Base-by-base conservation (phyloP, 805 yeast species). In the Candida cerambycidarum region DNA sequence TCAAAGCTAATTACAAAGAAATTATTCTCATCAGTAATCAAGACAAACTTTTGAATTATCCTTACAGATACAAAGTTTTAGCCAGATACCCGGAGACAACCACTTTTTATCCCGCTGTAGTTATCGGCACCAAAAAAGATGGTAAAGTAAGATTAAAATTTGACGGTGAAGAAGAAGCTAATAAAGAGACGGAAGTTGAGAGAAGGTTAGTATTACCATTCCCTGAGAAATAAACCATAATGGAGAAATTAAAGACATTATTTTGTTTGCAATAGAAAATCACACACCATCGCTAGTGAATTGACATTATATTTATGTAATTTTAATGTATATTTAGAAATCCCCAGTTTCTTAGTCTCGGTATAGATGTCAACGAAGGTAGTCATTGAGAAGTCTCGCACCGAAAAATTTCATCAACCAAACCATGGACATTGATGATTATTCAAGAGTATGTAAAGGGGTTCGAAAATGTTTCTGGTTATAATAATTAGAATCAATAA, bases 71-170 rank as follows among this genome's bases (percentile, higher is more conserved):
- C 0, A 82, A 80, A 51, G 98, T 93, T 3, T 69, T 93, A 45
- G 99, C 97, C 0, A 75, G 95, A 55, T 93, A 93, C 56, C 99
- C 99, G 1, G 99, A 93, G 53, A 93, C 99, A 0, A 93, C 99
- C 0, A 90, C 98, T 0, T 93, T 93, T 55, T 93, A 93, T 56
- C 88, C 95, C 3, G 99, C 99, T 0, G 87, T 86, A 38, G 97
- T 93, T 2, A 82, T 82, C 17, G 90, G 95, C 0, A 73, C 78
- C 36, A 81, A 79, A 41, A 73, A 86, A 50, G 90, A 84, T 49
- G 89, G 90, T 0, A 77, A 75, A 10, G 92, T 95, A 49, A 68
- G 89, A 50, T 70, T 93, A 43, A 79, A 80, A 55, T 93, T 93
- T 56, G 98, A 92, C 52, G 99, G 98, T 8, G 99, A 93, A 60